Base-by-base conservation (phyloP, 2,329 filamentous ascomycete species). In the Aureobasidium musti region DNA sequence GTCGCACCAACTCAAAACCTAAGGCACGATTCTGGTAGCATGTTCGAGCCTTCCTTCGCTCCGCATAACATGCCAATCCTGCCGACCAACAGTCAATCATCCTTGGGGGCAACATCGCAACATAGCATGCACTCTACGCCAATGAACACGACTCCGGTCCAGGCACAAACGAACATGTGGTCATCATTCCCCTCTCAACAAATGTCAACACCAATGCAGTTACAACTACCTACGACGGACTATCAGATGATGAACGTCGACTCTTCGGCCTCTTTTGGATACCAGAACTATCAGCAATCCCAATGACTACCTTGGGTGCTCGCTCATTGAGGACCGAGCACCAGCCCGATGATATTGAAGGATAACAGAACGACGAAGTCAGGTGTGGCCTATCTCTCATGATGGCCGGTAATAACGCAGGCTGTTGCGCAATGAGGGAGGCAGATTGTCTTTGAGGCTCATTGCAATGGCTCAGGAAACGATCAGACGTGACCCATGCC, bases 41-140 rank as follows among this genome's bases (percentile, higher is more conserved):
- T 66, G n/a, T 66, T 59, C 19, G 64, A 66, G 19, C 64, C 64
- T 8, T 66, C 64, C 17, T 66, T 66, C n/a, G 54, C 52, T 17
- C 64, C 52, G 26, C 64, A 66, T 14, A 59, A 60, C 45, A 59
- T 59, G 50, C 63, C 63, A 3, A 66, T 60, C 23, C 35, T 66
- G 7, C 43, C 53, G 19, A 43, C 53, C 35, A 5, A 5, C 37
- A 54, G 35, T 17, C 49, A 53, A 5, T 35, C 37, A 23, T 37
- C 61, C 33, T 6, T 43, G 41, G 17, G 49, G 19, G 26, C 43
- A n/a, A 11, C 23, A 11, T 37, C 41, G 45, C 61, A 54, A 26
- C 47, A 54, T 19, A 64, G 49, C 39, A 64, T 64, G 49, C 61
- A 64, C 17, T 63, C 59, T 35, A 50, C 59, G 10, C 59, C 59